Base-by-base conservation (phyloP, 2,329 filamentous ascomycete species). In the Lizonia empirigonia region DNA sequence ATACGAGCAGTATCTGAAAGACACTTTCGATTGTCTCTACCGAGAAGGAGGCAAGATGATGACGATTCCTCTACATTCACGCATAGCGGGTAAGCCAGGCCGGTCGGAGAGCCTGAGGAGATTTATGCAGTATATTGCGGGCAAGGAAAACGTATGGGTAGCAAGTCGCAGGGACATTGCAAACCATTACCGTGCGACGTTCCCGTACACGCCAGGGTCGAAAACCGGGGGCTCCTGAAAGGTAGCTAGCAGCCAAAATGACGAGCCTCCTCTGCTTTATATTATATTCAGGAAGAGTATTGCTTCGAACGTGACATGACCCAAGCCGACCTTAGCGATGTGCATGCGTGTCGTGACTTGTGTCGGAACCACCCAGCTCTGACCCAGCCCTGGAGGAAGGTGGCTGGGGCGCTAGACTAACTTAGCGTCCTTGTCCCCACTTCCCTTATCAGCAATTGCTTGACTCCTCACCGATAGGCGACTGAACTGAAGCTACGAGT, bases 101-200 rank as follows among this genome's bases (percentile, higher is more conserved):
- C 71, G 81, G 1, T 79, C 79, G 52, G 74, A 72, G 36, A 81
- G 80, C 1, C 59, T 84, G 33, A 72, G 76, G 60, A 76, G 80
- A 45, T 82, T 82, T 60, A 77, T 82, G 1, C 77, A 82, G 50
- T 82, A 83, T 48, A 80, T 83, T 35, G 65, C 65, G 1, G 58
- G 72, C 40, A 82, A 84, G 61, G 77, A 81, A 37, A 77, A 80
- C 35, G 80, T 82, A 0, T 83, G 80, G 79, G 79, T 83, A 9
- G 78, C 80, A 2, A 82, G 78, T 4, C 70, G 80, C 51, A 80
- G 74, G 4, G 77, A 82, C 53, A 82, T 82, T 62, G 80, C 80
- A 0, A 74, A 80, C 57, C 68, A 75, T 2, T 82, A 81, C 47
- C 76, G 70, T 53, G 66, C 72, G 48, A 73, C 78, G 47, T 80